Base-by-base conservation (phyloP, 1,284 basidiomycete species). In the Exobasidium cylindrosporum region DNA sequence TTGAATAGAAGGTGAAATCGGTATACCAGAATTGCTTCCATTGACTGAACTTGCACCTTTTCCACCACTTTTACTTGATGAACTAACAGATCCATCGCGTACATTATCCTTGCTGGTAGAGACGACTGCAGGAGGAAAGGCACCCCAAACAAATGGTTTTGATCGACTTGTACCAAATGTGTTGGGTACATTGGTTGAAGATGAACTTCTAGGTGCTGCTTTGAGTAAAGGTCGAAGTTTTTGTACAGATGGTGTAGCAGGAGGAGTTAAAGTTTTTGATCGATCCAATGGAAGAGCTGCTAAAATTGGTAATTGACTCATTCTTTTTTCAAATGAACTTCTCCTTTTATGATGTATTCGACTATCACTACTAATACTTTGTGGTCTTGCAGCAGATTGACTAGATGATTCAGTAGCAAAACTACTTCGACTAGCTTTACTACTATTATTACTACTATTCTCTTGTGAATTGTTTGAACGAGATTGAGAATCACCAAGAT, bases 251-350 rank as follows among this genome's bases (percentile, higher is more conserved):
- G 44, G 57, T 43, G 49, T 26, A 14, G 45, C 31, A 28, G 43
- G 35, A 28, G 60, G 29, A 4, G 60, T 54, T 4, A 60, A 24
- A 4, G 53, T 61, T n/a, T 31, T 44, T 3, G 14, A 45, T 11
- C 60, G 55, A 26, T 14, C 24, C 4, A 73, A 61, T 14, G 71
- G 71, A 14, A 73, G 63, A 14, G 71, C 71, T 1, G 67, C 58
- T 60, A 65, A 60, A 24, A 71, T 66, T 2, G 71, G 71, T 2
- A 73, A 60, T 44, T 64, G 63, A 3, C 65, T 67, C 66, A 73
- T 71, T 35, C 71, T 62, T 29, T 66, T 61, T 56, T 73, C 71
- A 46, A 73, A 73, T 35, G 57, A 58, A 40, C 17, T 40, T 17
- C 17, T 40, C 17, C 35, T 17, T 40, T 40, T 40, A 6, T n/a